phyloP scores from a whole-genome alignment of 495 filamentous ascomycete genomes.

The Extremus antarcticus region DNA sequence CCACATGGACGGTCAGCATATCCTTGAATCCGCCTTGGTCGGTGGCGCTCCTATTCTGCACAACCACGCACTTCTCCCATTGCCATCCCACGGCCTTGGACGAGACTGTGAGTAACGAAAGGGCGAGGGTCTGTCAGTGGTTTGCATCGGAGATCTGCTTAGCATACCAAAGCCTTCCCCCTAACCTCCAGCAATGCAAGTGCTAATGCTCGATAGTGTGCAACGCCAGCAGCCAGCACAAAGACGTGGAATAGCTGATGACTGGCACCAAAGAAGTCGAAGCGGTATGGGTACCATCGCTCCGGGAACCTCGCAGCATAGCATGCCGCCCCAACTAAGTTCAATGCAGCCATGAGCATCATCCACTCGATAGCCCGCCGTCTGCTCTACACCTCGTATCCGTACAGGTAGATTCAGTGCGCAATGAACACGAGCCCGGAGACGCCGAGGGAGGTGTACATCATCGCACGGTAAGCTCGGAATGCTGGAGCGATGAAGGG shows the following conservation, averaged over 20 bases:
- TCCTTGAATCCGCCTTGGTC: too few species aligned
- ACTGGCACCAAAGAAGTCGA: conserved; percentile 40
- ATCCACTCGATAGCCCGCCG: conserved; percentile 38
- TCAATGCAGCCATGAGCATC: conserved; percentile 29
- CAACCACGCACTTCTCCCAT: too few species aligned
- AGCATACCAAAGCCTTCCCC: too few species aligned
- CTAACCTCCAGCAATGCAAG: conserved; percentile 30
- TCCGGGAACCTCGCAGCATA: conserved; percentile 43
- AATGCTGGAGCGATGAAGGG: conserved; percentile 31
- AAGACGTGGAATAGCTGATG: conserved; percentile 44
- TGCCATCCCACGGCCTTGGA: too few species aligned
- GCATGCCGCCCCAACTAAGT: conserved; percentile 32
- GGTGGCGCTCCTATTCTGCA: too few species aligned
- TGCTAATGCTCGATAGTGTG: conserved; percentile 36
- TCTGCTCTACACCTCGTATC: conserved; percentile 29
- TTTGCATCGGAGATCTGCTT: too few species aligned
- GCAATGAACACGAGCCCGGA: conserved; percentile 35
- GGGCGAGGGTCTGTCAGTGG: too few species aligned
- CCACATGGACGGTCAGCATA: too few species aligned
- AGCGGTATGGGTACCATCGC: conserved; percentile 33
- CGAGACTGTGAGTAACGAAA: too few species aligned
- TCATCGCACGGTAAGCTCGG: conserved; percentile 27
- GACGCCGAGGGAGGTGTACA: conserved; percentile 37
- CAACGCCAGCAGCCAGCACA: conserved; percentile 37
- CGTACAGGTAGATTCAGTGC: conserved; percentile 34